These are phyloP conservation scores for Mycosphaerella arachidis DNA, from an alignment of 2,329 filamentous ascomycete genomes.

Conservation along the genomic window DNA sequence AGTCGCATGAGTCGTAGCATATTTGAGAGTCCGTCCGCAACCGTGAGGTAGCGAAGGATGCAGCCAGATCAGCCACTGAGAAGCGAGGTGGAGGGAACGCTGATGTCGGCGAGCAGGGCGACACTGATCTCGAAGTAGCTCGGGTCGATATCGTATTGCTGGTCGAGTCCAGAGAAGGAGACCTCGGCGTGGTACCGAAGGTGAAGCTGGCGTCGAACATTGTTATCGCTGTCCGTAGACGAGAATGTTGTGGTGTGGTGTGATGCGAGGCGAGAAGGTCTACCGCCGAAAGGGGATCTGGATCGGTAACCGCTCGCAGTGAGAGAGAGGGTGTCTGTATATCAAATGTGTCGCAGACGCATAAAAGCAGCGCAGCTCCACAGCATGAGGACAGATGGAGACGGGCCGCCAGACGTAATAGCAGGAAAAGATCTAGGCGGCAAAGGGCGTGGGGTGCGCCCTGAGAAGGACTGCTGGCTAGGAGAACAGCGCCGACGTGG, in stretches of 20 bases:
- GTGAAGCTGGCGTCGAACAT: conserved; percentile 33
- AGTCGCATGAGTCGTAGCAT: conserved; percentile 31
- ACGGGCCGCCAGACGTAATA: conserved; percentile 2
- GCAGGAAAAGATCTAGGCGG: conserved; percentile 2
- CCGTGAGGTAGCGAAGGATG: conserved; percentile 25
- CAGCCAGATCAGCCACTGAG: conserved; percentile 32
- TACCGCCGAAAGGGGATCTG: background rate
- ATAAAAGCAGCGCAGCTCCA: conserved; percentile 2
- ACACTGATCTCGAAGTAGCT: conserved; percentile 30
- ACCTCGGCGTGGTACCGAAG: conserved; percentile 24
- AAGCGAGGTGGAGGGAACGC: conserved; percentile 24
- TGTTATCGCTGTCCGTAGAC: background rate
- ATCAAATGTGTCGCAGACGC: background rate
- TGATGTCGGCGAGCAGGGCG: conserved; percentile 28
- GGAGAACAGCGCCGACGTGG: background rate
- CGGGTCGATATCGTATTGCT: conserved; percentile 18
- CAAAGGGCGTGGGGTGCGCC: conserved; percentile 1
- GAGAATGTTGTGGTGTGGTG: background rate
- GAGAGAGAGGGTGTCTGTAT: background rate
- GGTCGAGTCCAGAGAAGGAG: conserved; percentile 26
- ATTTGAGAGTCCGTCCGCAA: conserved; percentile 28
- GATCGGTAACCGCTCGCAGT: background rate
- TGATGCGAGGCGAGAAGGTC: background rate
- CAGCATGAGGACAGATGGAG: background rate
- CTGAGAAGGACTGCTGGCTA: background rate